A percentile compares a stretch with the other conserved stretches of the same genome.
phyloP scores from a whole-genome alignment of 208 protist species.

The Acanthamoeba sp. region DNA sequence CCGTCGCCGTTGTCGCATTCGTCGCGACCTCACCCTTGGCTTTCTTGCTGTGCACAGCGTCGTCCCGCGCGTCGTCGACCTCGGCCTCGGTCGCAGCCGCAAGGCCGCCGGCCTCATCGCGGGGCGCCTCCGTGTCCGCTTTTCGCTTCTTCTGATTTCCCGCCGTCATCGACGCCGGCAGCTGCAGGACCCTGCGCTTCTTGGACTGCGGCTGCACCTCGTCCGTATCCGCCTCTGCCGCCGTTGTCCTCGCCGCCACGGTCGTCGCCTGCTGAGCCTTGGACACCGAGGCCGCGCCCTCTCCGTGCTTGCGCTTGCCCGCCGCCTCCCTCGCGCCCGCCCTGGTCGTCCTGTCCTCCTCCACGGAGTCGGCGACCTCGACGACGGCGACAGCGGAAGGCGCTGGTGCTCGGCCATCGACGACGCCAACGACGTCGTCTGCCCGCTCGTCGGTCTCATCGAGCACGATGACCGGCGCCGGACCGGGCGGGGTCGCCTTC shows the following conservation, averaged over 20 bases:
- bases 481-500: too few relatives aligned
- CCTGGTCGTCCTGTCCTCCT: neutral
- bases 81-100: too few relatives aligned
- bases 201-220: neutral
- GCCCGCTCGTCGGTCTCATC: neutral
- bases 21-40: neutral
- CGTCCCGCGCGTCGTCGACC: neutral
- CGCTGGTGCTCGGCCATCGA: too few relatives aligned
- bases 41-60: neutral
- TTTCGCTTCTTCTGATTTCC: neutral
- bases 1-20: neutral
- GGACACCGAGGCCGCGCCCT: too few relatives aligned
- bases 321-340: too few relatives aligned
- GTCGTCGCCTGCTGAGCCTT: neutral
- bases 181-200: neutral
- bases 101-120: too few relatives aligned
- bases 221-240: neutral
- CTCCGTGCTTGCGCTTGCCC: neutral
- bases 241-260: too few relatives aligned
- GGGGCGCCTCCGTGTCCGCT: neutral
- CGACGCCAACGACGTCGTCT: neutral
- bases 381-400: neutral
- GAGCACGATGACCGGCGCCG: neutral
- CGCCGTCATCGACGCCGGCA: too few relatives aligned
- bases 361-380: neutral